Conservation (phyloP, 2,329 filamentous ascomycete species). For the Penicillium sp. region DNA sequence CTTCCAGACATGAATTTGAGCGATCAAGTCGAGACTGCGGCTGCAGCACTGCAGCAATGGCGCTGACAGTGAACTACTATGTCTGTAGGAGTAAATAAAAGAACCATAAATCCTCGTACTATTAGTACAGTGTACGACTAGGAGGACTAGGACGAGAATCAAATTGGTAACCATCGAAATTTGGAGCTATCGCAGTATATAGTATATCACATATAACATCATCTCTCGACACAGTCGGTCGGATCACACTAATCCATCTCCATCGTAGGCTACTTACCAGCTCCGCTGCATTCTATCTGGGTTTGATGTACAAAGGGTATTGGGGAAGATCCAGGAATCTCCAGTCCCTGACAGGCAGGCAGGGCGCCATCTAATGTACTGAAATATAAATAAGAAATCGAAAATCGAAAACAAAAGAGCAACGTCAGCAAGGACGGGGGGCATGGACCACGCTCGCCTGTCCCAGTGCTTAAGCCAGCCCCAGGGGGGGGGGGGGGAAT, state of each 20-base stretch:
- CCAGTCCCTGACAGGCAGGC: constrained; percentile 21
- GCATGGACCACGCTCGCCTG: not conserved
- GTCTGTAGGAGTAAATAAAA: too few species aligned
- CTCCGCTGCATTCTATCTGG: constrained; percentile 30
- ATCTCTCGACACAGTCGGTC: constrained; percentile 8
- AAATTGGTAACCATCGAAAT: not conserved
- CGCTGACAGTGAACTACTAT: too few species aligned
- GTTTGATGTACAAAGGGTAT: constrained; percentile 34
- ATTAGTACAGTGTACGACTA: too few species aligned
- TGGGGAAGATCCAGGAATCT: constrained; percentile 23
- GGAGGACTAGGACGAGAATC: too few species aligned
- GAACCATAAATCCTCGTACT: too few species aligned
- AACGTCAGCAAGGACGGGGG: constrained; percentile 2
- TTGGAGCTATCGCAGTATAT: constrained; percentile 4
- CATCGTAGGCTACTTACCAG: constrained; percentile 17
- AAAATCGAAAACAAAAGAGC: constrained; percentile 9
- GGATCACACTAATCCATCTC: constrained; percentile 7
- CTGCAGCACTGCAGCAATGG: too few species aligned
- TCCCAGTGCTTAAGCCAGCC: not conserved
- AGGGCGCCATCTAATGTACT: constrained; percentile 28
- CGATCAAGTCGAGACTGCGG: too few species aligned
- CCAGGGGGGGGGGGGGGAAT: not conserved
- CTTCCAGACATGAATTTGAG: too few species aligned
- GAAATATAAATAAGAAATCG: constrained; percentile 13
- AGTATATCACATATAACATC: constrained; percentile 16